Base-by-base conservation (phyloP, 1,284 basidiomycete genomes). In the Naganishia sp. region DNA sequence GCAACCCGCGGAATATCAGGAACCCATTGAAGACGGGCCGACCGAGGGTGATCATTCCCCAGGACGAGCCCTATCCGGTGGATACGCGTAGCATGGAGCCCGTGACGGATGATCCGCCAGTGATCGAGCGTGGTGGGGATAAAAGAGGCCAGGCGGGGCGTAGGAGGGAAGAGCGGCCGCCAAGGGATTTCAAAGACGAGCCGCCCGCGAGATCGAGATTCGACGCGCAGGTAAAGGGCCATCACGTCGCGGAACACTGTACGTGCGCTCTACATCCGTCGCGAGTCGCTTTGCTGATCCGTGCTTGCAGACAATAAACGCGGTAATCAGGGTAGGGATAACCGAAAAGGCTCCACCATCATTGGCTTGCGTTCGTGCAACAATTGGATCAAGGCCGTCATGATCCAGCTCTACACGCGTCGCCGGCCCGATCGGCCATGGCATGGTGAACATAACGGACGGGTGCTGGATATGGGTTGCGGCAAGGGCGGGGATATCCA, bases 321-420 rank as follows among this genome's bases (percentile, higher is more conserved):
- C 11, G 92, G 90, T 4, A 94, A 99, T 68, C 89, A 95, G 13
- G 94, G 92, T 61, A 85, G 92, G 36, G 83, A 87, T 10, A 87
- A 89, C 70, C 88, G 96, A 44, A 85, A 86, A 70, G 87, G 89
- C n/a, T 97, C 94, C 6, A 92, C 94, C 42, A 99, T 99, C 75
- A 92, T 97, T 67, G 94, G 93, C 25, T 84, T 99, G 65, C 94
- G 95, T 79, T 91, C 87, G 77, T 99, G 98, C 82, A 99, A 99
- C 82, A 99, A 99, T 81, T 99, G 96, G 94, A 88, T 97, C 73
- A 98, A 98, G 80, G 92, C 91, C 15, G 92, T 96, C 11, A 84
- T 97, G 69, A 95, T 98, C 73, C 88, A 89, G 9, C 89, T 88
- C 63, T 95, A 92, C 76, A 88, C 87, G 1, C 64, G 59, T 13